A percentile compares a stretch with the other conserved stretches of the same genome.
phyloP scores from a whole-genome alignment of 176 grass and related monocot species.

The Aegilops umbellulata region DNA sequence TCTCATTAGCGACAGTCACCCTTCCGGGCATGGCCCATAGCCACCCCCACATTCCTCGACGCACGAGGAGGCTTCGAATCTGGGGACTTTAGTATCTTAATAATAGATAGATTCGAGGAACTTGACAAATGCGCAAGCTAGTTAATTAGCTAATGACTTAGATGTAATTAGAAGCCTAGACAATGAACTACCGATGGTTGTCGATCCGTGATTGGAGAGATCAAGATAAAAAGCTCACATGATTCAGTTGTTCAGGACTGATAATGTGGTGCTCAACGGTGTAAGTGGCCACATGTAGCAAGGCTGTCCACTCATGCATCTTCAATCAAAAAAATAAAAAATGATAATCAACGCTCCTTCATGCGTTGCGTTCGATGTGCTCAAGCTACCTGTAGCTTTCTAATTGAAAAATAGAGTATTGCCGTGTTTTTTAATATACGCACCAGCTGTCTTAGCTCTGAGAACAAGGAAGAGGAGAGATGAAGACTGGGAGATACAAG shows the following conservation, averaged over 20 bases:
- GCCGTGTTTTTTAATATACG: neutral
- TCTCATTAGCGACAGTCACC: too few species aligned
- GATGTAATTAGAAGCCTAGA: neutral
- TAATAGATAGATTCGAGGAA: neutral
- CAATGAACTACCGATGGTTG: neutral
- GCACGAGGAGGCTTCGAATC: too few species aligned
- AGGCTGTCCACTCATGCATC: neutral
- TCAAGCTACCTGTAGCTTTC: neutral
- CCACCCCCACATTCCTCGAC: too few species aligned
- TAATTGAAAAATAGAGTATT: neutral
- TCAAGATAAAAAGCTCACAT: neutral
- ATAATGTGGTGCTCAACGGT: too few species aligned
- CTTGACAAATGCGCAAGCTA: neutral
- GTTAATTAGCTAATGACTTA: neutral
- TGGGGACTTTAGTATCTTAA: too few species aligned
- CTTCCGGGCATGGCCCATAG: too few species aligned
- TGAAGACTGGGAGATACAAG: neutral
- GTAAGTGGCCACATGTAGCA: slow-evolving; percentile 18
- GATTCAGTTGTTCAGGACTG: neutral
- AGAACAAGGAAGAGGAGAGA: slow-evolving; percentile 18
- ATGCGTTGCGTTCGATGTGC: slow-evolving; percentile 6
- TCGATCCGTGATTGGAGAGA: neutral
- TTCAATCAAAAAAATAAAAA: neutral
- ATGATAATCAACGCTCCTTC: neutral
- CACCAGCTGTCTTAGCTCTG: slow-evolving; percentile 31